Evolutionary conservation across 1,284 basidiomycete genomes (phyloP).

Genomic region (Grifola frondosa): DNA sequence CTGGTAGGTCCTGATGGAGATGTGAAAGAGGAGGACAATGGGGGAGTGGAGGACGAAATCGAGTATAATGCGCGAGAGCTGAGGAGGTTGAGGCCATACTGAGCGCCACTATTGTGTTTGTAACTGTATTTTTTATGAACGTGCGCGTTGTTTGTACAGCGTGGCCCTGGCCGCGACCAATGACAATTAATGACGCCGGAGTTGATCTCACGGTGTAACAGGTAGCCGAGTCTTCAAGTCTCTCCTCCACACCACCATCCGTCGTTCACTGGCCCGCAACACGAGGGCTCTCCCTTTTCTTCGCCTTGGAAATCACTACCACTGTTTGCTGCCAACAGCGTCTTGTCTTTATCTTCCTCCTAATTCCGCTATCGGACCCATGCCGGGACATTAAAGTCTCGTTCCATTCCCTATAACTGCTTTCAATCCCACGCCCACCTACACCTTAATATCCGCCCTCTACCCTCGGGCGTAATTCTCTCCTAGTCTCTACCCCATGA

Average conservation of each 20-base stretch:
- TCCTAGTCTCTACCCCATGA: conserved; percentile 39
- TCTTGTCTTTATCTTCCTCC: conserved; percentile 16
- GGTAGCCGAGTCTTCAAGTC: too few species aligned
- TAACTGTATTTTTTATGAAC: neutral
- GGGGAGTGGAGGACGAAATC: conserved; percentile 52
- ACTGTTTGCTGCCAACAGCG: conserved; percentile 9
- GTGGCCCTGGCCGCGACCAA: too few species aligned
- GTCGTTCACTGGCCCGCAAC: too few species aligned
- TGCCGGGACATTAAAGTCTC: conserved; percentile 25
- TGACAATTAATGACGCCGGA: too few species aligned
- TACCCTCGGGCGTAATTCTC: conserved; percentile 19
- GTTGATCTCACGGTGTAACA: too few species aligned
- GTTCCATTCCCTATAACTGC: conserved; percentile 19
- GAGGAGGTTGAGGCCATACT: conserved; percentile 65
- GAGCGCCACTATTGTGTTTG: conserved; percentile 10
- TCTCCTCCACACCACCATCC: too few species aligned
- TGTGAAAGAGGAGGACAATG: conserved; percentile 27
- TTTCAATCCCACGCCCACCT: conserved; percentile 19
- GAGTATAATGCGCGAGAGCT: conserved; percentile 60
- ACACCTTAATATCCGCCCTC: conserved; percentile 21
- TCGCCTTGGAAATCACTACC: conserved; percentile 6
- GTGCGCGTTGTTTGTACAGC: conserved; percentile 16
- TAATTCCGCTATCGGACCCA: conserved; percentile 11
- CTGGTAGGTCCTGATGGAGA: conserved; percentile 34
- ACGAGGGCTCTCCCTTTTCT: conserved; percentile 7